Base-by-base conservation (phyloP, 2,329 filamentous ascomycete genomes). In the Microthyrium microscopicum region DNA sequence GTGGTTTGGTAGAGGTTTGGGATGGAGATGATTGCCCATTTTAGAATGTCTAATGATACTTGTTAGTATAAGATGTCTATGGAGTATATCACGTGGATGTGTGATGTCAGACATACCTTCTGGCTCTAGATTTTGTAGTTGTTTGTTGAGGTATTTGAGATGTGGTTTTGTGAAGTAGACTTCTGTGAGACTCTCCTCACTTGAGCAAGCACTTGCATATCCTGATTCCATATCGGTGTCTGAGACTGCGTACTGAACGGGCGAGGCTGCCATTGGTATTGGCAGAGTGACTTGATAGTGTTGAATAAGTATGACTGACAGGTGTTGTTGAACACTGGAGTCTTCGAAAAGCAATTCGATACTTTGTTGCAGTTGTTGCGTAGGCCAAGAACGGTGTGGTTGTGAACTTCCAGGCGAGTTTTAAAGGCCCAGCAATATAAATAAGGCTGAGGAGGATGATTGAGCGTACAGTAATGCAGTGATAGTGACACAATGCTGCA, bases 21-120 rank as follows among this genome's bases (percentile, higher is more conserved):
- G 47, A 98, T 77, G 46, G 87, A 78, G 46, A 80, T 76, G 52
- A 87, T 79, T 66, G 77, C 83, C 79, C 92, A 94, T 59, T 75
- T 77, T 40, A 98, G 70, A 47, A 95, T 78, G 43, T 94, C 87
- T 68, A 25, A 5, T 28, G 24, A 29, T 5, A 19, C 8, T 34
- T 27, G 39, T 53, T 42, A 53, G 55, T 39, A 42, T 39, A 36
- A 22, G 18, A 22, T 26, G 4, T n/a, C n/a, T n/a, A n/a, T n/a
- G n/a, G n/a, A n/a, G 33, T 15, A 34, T 41, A 37, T n/a, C n/a
- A n/a, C n/a, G n/a, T n/a, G n/a, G 31, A 21, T 36, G 31, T 30
- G 25, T 38, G 28, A 29, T 17, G 32, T 52, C 59, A n/a, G n/a
- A 44, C 51, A 12, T 34, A 71, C 68, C 68, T 58, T 87, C 67